Evolutionary conservation across 2,329 filamentous ascomycete genomes (phyloP).

Genomic region (Lasiodiplodia hormozganensis): DNA sequence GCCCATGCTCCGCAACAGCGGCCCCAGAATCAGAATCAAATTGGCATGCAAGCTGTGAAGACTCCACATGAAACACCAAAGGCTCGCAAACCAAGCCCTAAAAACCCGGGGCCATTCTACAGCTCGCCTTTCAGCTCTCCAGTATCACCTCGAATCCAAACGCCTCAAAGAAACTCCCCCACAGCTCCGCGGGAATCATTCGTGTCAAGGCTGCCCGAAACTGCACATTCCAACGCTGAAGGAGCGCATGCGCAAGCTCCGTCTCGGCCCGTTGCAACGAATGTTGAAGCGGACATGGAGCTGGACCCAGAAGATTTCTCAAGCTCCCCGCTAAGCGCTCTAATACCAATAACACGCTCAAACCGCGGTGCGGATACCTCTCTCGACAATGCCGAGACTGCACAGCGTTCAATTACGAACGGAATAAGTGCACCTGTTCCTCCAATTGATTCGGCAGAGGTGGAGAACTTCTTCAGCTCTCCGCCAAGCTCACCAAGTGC

Average conservation of each 20-base stretch:
- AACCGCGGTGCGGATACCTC: not conserved
- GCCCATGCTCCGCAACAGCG: not conserved
- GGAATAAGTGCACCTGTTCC: not conserved
- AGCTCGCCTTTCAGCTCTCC: conserved; percentile 18
- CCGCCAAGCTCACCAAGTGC: conserved; percentile 8
- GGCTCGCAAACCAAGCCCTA: not conserved
- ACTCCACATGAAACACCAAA: not conserved
- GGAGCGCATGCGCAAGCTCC: not conserved
- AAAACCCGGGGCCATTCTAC: conserved; percentile 1
- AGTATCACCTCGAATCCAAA: not conserved
- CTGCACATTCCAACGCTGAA: not conserved
- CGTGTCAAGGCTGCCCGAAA: not conserved
- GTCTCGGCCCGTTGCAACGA: not conserved
- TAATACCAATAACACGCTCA: not conserved
- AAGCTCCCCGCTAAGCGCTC: not conserved
- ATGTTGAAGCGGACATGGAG: not conserved
- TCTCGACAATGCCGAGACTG: not conserved
- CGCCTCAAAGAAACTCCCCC: not conserved
- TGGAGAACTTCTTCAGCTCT: conserved; percentile 6
- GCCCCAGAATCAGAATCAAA: not conserved
- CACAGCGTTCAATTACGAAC: not conserved
- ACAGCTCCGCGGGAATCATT: not conserved
- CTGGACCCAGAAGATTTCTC: conserved; percentile 6
- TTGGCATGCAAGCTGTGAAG: not conserved
- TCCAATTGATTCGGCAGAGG: not conserved